These are phyloP conservation scores for Epicoccum nigrum DNA, from an alignment of 2,329 filamentous ascomycete species.

Conservation along the genomic window DNA sequence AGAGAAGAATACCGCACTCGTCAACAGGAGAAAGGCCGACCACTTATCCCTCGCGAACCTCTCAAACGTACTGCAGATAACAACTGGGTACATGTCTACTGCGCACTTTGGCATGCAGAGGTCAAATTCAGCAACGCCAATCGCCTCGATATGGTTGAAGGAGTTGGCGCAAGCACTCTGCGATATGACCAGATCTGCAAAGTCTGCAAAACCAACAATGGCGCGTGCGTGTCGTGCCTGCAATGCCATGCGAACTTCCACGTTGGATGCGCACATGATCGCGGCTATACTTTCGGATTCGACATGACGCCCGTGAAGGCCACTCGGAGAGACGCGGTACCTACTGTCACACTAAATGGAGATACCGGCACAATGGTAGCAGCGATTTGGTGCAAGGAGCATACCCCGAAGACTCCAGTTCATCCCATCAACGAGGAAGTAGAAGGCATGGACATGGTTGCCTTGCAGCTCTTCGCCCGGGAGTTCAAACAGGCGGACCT, in stretches of 20 bases:
- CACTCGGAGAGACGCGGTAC: constrained; percentile 80
- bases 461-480: constrained; percentile 83
- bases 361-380: constrained; percentile 86
- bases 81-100: constrained; percentile 97
- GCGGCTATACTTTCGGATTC: constrained; percentile 84
- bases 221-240: constrained; percentile 85
- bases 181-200: constrained; percentile 82
- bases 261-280: constrained; percentile 86
- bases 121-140: constrained; percentile 89
- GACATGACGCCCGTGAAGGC: constrained; percentile 90
- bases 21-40: constrained; percentile 84
- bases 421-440: constrained; percentile 81
- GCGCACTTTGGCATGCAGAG: constrained; percentile 89
- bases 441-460: constrained; percentile 73
- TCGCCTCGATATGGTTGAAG: constrained; percentile 84
- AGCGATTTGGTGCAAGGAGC: constrained; percentile 89
- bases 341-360: constrained; percentile 77
- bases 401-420: constrained; percentile 71
- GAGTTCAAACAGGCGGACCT: constrained; percentile 96
- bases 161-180: constrained; percentile 75
- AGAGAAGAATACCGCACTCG: constrained; percentile 82
- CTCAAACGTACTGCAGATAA: constrained; percentile 94
- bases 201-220: constrained; percentile 74
- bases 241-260: constrained; percentile 77
- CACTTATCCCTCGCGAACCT: constrained; percentile 82